Evolutionary conservation across 2,329 filamentous ascomycete genomes (phyloP), one percentile per base, ranked within the genome.

Genomic region (Alternaria postmessia): DNA sequence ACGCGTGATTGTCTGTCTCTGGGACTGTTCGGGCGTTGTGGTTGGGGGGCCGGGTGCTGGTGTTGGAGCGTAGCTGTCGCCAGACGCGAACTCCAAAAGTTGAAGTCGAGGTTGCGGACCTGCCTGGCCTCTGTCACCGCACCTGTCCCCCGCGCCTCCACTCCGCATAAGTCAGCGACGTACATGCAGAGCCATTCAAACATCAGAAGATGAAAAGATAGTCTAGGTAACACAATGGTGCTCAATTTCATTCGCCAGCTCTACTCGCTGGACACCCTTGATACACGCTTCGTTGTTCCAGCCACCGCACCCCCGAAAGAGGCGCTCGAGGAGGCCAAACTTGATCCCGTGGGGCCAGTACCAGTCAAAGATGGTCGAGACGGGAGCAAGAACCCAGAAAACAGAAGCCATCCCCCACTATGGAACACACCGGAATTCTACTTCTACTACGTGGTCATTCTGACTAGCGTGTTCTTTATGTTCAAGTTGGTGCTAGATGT

Each of bases 381-480:
- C 65, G 69, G 70, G 64, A 62, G 53, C 43, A 72, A 54, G 36
- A 61, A 51, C 18, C 42, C 54, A 26, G 56, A 42, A 83, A 83
- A 78, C 77, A 81, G 59, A 75, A 72, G 84, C 56, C 83, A 86
- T 62, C 87, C 88, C 36, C 86, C 94, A 43, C 90, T 87, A 88
- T 99, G 94, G 94, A 87, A 85, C 24, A 96, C 93, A 0, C 85
- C 86, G 3, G 95, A 99, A 80, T 98, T 95, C 81, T 90, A 88
- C 75, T 69, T 93, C 54, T 98, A 99, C 81, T 91, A 89, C 68
- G 48, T 90, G 20, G 80, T 92, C 66, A 87, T 97, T 69, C 63
- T 85, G 30, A 75, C 87, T 6, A 84, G 83, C 56, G 84, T 98
- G 26, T 92, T 93, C 8, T 86, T 89, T 71, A 99, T 99, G 94